Base-by-base conservation (phyloP, 2,329 filamentous ascomycete species). In the Blastomyces emzantsi region DNA sequence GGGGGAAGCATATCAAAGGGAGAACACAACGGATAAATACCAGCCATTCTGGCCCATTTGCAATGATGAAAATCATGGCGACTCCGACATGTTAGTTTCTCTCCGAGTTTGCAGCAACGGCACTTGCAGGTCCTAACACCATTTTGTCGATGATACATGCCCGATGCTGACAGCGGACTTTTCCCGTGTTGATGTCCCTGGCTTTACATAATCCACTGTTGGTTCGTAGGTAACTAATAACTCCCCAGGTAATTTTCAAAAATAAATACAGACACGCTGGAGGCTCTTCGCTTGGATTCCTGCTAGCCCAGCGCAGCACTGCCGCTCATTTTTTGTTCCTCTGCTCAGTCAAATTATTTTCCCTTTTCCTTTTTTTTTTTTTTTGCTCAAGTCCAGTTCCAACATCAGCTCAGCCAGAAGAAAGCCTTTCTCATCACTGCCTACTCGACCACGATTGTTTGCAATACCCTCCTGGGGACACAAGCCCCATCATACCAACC, bases 191-290 rank as follows among this genome's bases (percentile, higher is more conserved):
- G 33, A 33, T 33, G 30, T n/a, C 30, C 30, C 9, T 36, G 9
- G 33, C n/a, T 57, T 57, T 57, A 57, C 55, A 57, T 57, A 57
- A 57, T 57, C 55, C 55, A 57, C 33, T 36, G 33, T 36, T 36
- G 33, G 33, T 9, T 33, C 30, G 30, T 33, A 30, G 28, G 28
- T 30, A 30, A 30, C 28, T 30, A 30, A 30, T 36, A 17, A 33
- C 30, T 39, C 8, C 22, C 17, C 17, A 47, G 22, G 55, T 57
- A 57, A 57, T 41, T 57, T 57, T 57, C 55, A 52, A 17, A 52
- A 52, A 52, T 25, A 51, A 25, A 9, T 43, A 36, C 54, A 25
- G 19, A 43, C 36, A 41, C 36, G 33, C 25, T 6, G 19, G 55
- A 43, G 15, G 19, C 19, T 56, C 54, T 56, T 56, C 54, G 54